phyloP scores from a whole-genome alignment of 108 stramenopile genomes.

The Halocafeteria seosinensis region DNA sequence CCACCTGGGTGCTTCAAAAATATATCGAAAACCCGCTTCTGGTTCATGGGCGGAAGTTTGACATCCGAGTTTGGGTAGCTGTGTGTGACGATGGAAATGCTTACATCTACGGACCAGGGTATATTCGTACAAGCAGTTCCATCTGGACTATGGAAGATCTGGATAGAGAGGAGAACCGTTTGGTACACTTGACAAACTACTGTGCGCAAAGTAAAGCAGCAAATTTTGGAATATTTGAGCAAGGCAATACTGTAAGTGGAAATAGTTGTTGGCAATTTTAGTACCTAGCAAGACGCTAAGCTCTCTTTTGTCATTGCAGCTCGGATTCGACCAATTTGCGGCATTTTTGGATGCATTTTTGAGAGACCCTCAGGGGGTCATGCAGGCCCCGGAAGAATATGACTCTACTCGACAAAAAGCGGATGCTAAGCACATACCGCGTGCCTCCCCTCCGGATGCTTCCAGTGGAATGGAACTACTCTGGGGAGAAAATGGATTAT shows the following conservation, averaged over 20 bases:
- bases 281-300: no score
- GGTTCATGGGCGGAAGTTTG: slow-evolving; percentile 38
- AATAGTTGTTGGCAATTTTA: no score
- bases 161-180: not conserved
- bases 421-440: no score
- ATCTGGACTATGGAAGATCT: not conserved
- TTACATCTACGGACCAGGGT: not conserved
- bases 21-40: slow-evolving; percentile 50
- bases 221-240: no score
- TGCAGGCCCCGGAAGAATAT: no score
- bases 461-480: not conserved
- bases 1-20: slow-evolving; percentile 45
- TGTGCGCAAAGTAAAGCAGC: slow-evolving; percentile 2
- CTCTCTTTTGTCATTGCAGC: no score
- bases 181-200: slow-evolving; percentile 2
- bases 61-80: slow-evolving; percentile 47
- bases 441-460: no score
- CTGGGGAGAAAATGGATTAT: not conserved
- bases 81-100: slow-evolving; percentile 16
- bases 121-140: not conserved
- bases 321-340: no score
- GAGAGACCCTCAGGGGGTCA: no score
- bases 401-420: no score
- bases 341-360: no score
- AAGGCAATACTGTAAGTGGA: no score